Evolutionary conservation across 2,329 filamentous ascomycete species (phyloP), one percentile per base, ranked within the genome.

Genomic region (Hortaea sp.): DNA sequence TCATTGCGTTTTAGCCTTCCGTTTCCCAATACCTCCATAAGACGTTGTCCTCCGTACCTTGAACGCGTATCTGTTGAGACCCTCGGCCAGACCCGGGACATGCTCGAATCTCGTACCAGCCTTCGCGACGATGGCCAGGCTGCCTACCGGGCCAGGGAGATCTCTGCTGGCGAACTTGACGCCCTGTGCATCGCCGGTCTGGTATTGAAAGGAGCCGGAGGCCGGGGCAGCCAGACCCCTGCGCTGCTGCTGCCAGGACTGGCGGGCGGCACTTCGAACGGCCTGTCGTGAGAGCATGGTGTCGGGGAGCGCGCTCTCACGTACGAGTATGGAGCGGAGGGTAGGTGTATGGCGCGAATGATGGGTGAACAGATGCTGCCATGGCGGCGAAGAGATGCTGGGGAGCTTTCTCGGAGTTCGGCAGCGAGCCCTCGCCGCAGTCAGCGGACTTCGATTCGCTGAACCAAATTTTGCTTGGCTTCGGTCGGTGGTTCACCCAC

Each of bases 31-130:
- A 30, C 41, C 12, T 42, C n/a, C 46, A n/a, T 27, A 30, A 28
- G 13, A 30, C 29, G 12, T 12, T 27, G 37, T 12, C 29, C 40
- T 44, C 35, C 70, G 60, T 68, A 88, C 92, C 86, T 94, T 94
- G 81, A 95, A 98, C 56, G 94, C 90, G 74, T 94, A 98, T 68
- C 88, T 85, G 74, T 92, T 85, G 57, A 98, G 78, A 49, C 85
- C 90, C 64, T 89, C 84, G 54, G 90, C 84, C 68, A 95, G 78
- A 56, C 92, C 92, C 53, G 92, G 92, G 57, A 85, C 77, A 54
- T 86, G 79, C 75, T 98, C 83, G 71, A 90, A 97, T 69, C 92
- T 79, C 54, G 90, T 94, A 63, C 92, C 92, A 53, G 88, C 92
- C 77, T 94, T 95, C 58, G 89, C 81, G 66, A 98, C 87, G 55